These are phyloP conservation scores for Myrmaecium sp. DNA, from an alignment of 2,329 filamentous ascomycete species.

Conservation along the genomic window DNA sequence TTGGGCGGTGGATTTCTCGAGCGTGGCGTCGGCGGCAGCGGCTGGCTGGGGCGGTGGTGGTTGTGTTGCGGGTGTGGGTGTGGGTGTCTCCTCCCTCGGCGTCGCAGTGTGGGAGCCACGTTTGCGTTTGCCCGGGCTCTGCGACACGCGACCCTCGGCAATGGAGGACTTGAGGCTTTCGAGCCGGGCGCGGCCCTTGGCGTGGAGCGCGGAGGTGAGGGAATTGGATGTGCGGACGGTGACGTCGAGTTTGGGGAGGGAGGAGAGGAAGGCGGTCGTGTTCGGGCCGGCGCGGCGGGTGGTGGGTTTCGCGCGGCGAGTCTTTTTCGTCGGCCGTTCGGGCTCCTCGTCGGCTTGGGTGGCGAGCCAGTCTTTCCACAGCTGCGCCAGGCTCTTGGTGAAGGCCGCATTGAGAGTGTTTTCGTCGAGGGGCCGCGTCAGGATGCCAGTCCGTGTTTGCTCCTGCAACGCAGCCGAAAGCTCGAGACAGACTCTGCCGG, in stretches of 20 bases:
- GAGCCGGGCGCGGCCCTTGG: slow-evolving; percentile 53
- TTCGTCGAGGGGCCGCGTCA: slow-evolving; percentile 23
- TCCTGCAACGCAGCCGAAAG: slow-evolving; percentile 15
- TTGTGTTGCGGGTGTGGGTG: slow-evolving; percentile 15
- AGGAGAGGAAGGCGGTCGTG: slow-evolving; percentile 40
- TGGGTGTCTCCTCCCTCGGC: slow-evolving; percentile 6
- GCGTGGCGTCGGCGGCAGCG: slow-evolving; percentile 10
- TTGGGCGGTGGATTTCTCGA: slow-evolving; percentile 22
- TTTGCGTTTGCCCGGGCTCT: neutral
- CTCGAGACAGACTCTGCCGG: slow-evolving; percentile 26
- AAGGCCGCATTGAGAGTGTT: slow-evolving; percentile 33
- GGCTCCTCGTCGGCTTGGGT: slow-evolving; percentile 14
- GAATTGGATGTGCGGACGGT: slow-evolving; percentile 33
- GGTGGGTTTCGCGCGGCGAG: slow-evolving; percentile 13
- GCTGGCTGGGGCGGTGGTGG: slow-evolving; percentile 8
- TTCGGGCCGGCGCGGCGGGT: slow-evolving; percentile 33
- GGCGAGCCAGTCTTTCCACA: slow-evolving; percentile 27
- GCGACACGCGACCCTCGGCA: slow-evolving; percentile 9
- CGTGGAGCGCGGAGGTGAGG: slow-evolving; percentile 39
- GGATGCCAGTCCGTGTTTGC: slow-evolving; percentile 5
- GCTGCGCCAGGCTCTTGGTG: slow-evolving; percentile 26
- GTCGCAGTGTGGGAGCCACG: neutral
- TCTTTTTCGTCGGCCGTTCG: slow-evolving; percentile 17
- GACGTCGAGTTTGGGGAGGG: slow-evolving; percentile 40
- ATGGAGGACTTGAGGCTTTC: slow-evolving; percentile 49